phyloP scores from a whole-genome alignment of 768 basidiomycete genomes.

The Obba rivulosa region DNA sequence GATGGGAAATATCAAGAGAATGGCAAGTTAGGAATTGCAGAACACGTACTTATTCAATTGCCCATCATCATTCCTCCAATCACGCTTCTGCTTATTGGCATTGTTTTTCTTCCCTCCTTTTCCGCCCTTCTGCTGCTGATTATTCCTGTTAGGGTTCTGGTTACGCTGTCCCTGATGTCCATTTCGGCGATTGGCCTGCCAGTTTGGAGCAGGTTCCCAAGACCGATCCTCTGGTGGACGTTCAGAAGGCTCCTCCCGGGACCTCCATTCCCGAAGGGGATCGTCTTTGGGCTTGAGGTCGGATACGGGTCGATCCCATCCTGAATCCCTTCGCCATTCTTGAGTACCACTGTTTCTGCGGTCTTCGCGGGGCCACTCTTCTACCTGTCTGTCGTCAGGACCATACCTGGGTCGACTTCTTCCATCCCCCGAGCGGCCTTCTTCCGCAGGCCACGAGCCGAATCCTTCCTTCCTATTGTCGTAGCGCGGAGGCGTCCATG shows the following conservation, averaged over 20 bases:
- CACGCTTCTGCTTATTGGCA: slow-evolving; percentile 32
- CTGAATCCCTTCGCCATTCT: slow-evolving; percentile 29
- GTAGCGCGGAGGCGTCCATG: not conserved
- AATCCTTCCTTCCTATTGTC: not conserved
- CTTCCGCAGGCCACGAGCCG: not conserved
- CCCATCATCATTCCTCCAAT: slow-evolving; percentile 53
- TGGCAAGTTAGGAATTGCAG: slow-evolving; percentile 5
- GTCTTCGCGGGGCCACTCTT: slow-evolving; percentile 38
- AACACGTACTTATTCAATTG: slow-evolving; percentile 66
- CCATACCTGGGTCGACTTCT: slow-evolving; percentile 10
- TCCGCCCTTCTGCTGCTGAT: slow-evolving; percentile 29
- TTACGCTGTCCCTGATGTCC: slow-evolving; percentile 19
- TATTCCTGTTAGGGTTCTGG: slow-evolving; percentile 24
- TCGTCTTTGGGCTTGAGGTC: slow-evolving; percentile 17
- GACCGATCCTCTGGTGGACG: slow-evolving; percentile 16
- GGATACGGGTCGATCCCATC: slow-evolving; percentile 21
- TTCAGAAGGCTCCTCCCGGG: slow-evolving; percentile 7
- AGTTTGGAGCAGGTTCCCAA: slow-evolving; percentile 21
- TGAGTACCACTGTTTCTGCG: slow-evolving; percentile 33
- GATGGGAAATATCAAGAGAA: slow-evolving; percentile 6
- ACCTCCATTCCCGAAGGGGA: slow-evolving; percentile 15
- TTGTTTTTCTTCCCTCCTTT: slow-evolving; percentile 30
- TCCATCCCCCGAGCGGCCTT: slow-evolving; percentile 1
- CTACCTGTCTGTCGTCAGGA: slow-evolving; percentile 22
- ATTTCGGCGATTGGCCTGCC: slow-evolving; percentile 33